Evolutionary conservation across 2,329 filamentous ascomycete species (phyloP).

Genomic region (Xylariales sp.): DNA sequence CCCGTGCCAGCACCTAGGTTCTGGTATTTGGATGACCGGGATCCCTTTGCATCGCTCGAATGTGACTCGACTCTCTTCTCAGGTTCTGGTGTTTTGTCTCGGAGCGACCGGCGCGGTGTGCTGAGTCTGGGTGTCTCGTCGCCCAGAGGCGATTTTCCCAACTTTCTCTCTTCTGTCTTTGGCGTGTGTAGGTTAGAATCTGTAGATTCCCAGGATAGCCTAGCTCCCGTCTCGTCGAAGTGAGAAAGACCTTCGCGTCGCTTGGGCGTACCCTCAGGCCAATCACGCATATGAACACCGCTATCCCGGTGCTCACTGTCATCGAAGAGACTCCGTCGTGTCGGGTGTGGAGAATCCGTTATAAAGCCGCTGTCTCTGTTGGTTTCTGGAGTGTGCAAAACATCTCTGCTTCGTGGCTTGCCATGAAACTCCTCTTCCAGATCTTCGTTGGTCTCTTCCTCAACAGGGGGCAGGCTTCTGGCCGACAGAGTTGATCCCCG

Average conservation of each 20-base stretch:
- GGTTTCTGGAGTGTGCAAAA: constrained; percentile 25
- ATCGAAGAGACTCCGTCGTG: constrained; percentile 28
- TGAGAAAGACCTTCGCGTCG: constrained; percentile 16
- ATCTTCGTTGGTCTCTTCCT: constrained; percentile 46
- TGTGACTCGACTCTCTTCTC: constrained; percentile 8
- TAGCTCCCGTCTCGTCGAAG: constrained; percentile 22
- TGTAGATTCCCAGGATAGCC: constrained; percentile 32
- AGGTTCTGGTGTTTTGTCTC: constrained; percentile 10
- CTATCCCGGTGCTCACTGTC: constrained; percentile 46
- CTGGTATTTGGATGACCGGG: constrained; percentile 16
- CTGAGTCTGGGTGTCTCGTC: constrained; percentile 21
- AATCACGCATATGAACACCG: constrained; percentile 50
- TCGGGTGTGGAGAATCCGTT: constrained; percentile 38
- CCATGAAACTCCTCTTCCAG: constrained; percentile 28
- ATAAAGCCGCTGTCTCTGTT: constrained; percentile 48
- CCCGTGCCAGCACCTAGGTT: constrained; percentile 15
- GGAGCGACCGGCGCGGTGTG: constrained; percentile 5
- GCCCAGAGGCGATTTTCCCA: constrained; percentile 19
- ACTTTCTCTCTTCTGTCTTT: constrained; percentile 23
- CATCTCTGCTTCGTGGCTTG: constrained; percentile 12
- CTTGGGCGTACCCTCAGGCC: constrained; percentile 28
- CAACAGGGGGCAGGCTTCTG: constrained; percentile 45
- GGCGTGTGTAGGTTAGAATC: constrained; percentile 35
- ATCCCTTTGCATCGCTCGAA: constrained; percentile 16
- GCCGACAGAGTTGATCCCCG: constrained; percentile 32